Evolutionary conservation across 2,329 filamentous ascomycete species (phyloP), one percentile per base, ranked within the genome.

Genomic region (Amesomyces nigricolor): DNA sequence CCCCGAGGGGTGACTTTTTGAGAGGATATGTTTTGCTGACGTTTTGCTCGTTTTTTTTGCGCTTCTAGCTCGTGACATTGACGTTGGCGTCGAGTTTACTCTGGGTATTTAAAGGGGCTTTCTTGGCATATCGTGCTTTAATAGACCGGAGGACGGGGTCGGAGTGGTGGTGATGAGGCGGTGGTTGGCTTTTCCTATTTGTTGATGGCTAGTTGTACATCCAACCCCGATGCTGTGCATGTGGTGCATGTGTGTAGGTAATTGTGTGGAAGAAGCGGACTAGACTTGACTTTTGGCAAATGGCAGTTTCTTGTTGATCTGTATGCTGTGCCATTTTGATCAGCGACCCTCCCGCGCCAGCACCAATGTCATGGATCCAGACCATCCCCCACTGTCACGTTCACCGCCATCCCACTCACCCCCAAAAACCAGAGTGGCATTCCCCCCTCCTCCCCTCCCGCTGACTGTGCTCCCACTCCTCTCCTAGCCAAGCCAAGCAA

Each of bases 61-160:
- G 29, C 44, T 43, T 56, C 51, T 65, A 88, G 89, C 94, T 67
- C 88, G 92, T 68, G 91, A 96, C 67, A 96, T 96, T 69, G 94
- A 97, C 69, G 92, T 97, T 63, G 92, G 91, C 67, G 92, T 97
- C 67, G 89, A 95, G 77, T 96, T 95, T 77, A 88, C 85, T 66
- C 82, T 96, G 70, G 92, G 91, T 77, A 96, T 96, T 79, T 97
- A 89, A 78, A 43, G 14, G 19, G 19, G 14, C 22, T 13, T 17
- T 5, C 14, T 16, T 8, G n/a, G 30, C n/a, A 26, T n/a, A 30
- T 38, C 16, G 4, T 38, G 22, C 35, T 22, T 22, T 45, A 47
- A 45, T 49, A 54, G 52, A 50, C 46, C 44, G 50, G 44, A 6
- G 42, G 4, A 35, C 1, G 13, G 26, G 13, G 29, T 26, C 22